phyloP scores from a whole-genome alignment of 305 asterid species.

The Fraxinus xanthoxyloides region DNA sequence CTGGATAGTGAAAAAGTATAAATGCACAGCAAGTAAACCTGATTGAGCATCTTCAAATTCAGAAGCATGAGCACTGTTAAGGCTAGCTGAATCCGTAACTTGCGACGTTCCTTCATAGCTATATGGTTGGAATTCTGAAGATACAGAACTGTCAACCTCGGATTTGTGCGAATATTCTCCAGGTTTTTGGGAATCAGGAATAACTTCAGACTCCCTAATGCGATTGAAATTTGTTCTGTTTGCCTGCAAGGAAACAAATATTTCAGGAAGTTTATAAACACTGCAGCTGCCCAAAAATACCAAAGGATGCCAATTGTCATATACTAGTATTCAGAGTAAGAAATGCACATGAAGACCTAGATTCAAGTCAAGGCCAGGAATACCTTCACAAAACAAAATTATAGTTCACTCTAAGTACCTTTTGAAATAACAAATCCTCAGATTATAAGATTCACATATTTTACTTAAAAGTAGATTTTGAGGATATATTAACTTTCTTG shows the following conservation, averaged over 20 bases:
- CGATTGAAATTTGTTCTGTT: slow-evolving; percentile 63
- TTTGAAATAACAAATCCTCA: slow-evolving; percentile 4
- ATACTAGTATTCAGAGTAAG: background rate
- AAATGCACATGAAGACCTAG: background rate
- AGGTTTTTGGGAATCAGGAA: slow-evolving; percentile 44
- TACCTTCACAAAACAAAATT: slow-evolving; percentile 9
- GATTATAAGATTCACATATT: slow-evolving; percentile 4
- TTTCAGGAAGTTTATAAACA: slow-evolving; percentile 14
- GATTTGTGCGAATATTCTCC: slow-evolving; percentile 48
- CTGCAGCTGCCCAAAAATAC: slow-evolving; percentile 1
- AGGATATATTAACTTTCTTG: slow-evolving; percentile 7
- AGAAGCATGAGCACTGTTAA: slow-evolving; percentile 60
- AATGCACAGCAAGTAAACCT: slow-evolving; percentile 45
- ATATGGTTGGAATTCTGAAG: slow-evolving; percentile 55
- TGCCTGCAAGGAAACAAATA: slow-evolving; percentile 54
- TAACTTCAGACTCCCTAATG: slow-evolving; percentile 47
- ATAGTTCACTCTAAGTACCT: slow-evolving; percentile 7
- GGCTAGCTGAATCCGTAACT: slow-evolving; percentile 66
- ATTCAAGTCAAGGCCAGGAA: slow-evolving; percentile 15
- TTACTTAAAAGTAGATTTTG: slow-evolving; percentile 13
- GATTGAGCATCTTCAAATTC: slow-evolving; percentile 91
- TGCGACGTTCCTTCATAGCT: slow-evolving; percentile 41
- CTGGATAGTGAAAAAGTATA: slow-evolving; percentile 2
- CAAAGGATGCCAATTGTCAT: background rate
- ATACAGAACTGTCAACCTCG: slow-evolving; percentile 50